phyloP scores from a whole-genome alignment of 805 yeast genomes.

The Kodamaea nitidulidarum region DNA sequence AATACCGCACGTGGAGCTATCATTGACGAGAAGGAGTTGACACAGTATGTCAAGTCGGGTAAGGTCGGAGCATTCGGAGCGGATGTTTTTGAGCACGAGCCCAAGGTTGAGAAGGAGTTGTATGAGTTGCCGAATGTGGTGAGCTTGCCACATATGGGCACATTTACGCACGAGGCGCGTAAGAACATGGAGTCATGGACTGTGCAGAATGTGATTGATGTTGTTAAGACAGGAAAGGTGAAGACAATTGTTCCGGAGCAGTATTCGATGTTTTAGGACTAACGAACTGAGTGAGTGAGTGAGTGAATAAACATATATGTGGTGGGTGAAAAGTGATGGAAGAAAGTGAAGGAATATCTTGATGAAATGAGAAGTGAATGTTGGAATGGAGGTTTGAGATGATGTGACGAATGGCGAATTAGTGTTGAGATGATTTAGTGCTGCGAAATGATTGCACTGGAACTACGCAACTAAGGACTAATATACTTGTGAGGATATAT shows the following conservation, averaged over 20 bases:
- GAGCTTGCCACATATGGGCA: slow-evolving; percentile 87
- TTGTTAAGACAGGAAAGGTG: slow-evolving; percentile 63
- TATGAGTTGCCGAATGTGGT: slow-evolving; percentile 63
- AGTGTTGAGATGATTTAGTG: no score
- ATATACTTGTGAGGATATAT: no score
- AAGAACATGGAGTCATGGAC: slow-evolving; percentile 77
- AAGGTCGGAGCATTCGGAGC: slow-evolving; percentile 65
- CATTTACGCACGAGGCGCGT: slow-evolving; percentile 71
- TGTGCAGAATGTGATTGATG: slow-evolving; percentile 61
- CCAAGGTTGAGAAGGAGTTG: slow-evolving; percentile 62
- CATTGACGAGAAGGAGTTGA: slow-evolving; percentile 60
- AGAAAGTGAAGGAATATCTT: no score
- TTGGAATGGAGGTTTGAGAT: no score
- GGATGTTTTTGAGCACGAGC: slow-evolving; percentile 76
- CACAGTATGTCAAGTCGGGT: slow-evolving; percentile 55
- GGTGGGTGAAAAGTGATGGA: no score
- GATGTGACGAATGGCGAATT: no score
- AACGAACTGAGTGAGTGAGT: no score
- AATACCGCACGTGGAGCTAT: slow-evolving; percentile 91
- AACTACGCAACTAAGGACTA: no score
- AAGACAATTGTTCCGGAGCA: slow-evolving; percentile 80
- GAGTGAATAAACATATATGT: no score
- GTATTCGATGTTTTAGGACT: slow-evolving; percentile 16
- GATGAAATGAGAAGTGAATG: no score
- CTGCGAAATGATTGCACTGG: no score